Conservation (phyloP, 306 rosid genomes). For the Vigna mungo region DNA sequence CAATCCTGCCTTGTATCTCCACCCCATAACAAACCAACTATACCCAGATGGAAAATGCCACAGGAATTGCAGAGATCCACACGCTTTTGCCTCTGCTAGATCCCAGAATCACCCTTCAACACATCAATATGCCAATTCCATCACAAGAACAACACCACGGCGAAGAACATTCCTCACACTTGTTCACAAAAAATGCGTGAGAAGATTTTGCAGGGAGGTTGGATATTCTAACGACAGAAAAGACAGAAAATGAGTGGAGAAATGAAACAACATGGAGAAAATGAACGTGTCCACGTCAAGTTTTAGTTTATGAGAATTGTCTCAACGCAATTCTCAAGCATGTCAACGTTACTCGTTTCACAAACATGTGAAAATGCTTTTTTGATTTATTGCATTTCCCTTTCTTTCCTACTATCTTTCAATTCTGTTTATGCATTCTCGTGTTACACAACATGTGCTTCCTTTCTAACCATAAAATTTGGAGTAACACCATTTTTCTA, state of each 20-base stretch:
- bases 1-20: slow-evolving; percentile 86
- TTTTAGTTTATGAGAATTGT: slow-evolving; percentile 6
- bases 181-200: slow-evolving; percentile 24
- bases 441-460: slow-evolving; percentile 1
- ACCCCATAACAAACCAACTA: slow-evolving; percentile 61
- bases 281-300: slow-evolving; percentile 32
- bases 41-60: slow-evolving; percentile 47
- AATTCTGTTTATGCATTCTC: slow-evolving; percentile 18
- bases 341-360: slow-evolving; percentile 12
- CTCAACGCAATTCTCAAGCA: background rate
- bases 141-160: slow-evolving; percentile 38
- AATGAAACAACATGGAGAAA: slow-evolving; percentile 36
- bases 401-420: slow-evolving; percentile 16
- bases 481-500: background rate
- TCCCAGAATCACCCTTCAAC: slow-evolving; percentile 47
- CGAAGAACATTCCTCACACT: slow-evolving; percentile 40
- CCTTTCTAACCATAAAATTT: slow-evolving; percentile 2
- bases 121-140: slow-evolving; percentile 32
- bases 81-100: slow-evolving; percentile 37
- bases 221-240: slow-evolving; percentile 27
- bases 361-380: background rate
- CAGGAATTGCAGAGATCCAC: slow-evolving; percentile 51
- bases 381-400: slow-evolving; percentile 3
- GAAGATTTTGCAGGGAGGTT: slow-evolving; percentile 8
- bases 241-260: slow-evolving; percentile 35